Conservation (phyloP, 345 rosid species). For the Draba incana region DNA sequence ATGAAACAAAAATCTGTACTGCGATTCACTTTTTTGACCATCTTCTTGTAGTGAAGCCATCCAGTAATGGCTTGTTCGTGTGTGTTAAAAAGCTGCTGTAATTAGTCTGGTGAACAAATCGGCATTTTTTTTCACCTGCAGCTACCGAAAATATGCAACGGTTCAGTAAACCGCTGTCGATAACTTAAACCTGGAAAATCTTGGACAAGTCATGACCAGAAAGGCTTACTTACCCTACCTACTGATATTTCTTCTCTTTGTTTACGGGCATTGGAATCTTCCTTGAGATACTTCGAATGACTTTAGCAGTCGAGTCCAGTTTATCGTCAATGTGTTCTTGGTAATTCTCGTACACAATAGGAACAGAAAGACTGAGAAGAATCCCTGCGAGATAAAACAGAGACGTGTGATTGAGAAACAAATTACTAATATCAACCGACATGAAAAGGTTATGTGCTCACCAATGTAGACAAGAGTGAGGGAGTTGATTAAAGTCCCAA, state of each 20-base stretch:
- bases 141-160: conserved; percentile 3
- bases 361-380: conserved; percentile 73
- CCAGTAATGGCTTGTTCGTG: conserved; percentile 15
- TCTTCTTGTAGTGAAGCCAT: conserved; percentile 18
- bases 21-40: conserved; percentile 26
- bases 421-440: conserved; percentile 12
- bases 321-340: conserved; percentile 72
- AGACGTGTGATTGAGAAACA: background rate
- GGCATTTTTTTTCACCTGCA: conserved; percentile 25
- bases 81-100: conserved; percentile 27
- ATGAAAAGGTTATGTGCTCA: conserved; percentile 43
- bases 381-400: conserved; percentile 51
- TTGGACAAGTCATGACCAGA: conserved; percentile 13
- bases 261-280: conserved; percentile 53
- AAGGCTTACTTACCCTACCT: conserved; percentile 50
- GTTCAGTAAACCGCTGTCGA: conserved; percentile 13
- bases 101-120: conserved; percentile 14
- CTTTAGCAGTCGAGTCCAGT: conserved; percentile 48
- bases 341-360: conserved; percentile 71
- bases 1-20: conserved; percentile 37
- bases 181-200: conserved; percentile 9
- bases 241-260: conserved; percentile 75
- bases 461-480: conserved; percentile 83
- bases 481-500: conserved; percentile 74
- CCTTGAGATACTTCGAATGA: conserved; percentile 52